Conservation (phyloP, 2,329 filamentous ascomycete species). For the Ilyonectria robusta region DNA sequence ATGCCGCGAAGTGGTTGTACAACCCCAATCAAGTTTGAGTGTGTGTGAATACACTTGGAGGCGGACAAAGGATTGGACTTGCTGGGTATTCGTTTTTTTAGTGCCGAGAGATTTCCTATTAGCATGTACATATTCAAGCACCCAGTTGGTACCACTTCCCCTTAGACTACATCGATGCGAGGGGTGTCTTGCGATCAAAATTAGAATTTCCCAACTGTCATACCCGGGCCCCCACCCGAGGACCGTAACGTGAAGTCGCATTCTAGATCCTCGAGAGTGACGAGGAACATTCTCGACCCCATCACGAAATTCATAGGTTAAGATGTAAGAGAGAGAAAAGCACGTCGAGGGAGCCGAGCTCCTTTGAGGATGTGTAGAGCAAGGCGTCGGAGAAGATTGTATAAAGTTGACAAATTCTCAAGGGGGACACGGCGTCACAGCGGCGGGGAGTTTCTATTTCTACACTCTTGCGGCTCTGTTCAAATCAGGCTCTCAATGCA, state of each 20-base stretch:
- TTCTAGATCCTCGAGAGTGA: too few relatives aligned
- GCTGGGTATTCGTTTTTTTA: neutral
- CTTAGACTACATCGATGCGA: neutral
- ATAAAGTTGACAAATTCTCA: too few relatives aligned
- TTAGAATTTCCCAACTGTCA: neutral
- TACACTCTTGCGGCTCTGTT: neutral
- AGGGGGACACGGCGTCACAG: too few relatives aligned
- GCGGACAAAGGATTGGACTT: neutral
- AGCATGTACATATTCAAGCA: conserved; percentile 1
- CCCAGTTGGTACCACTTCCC: neutral
- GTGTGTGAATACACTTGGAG: neutral
- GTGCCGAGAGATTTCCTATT: neutral
- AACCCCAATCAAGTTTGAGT: conserved; percentile 42
- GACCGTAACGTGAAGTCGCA: neutral
- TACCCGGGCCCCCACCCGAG: too few relatives aligned
- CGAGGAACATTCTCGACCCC: too few relatives aligned
- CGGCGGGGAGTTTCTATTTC: too few relatives aligned
- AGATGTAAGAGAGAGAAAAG: too few relatives aligned
- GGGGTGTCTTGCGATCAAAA: neutral
- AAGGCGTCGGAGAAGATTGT: too few relatives aligned
- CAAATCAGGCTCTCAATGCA: conserved; percentile 14
- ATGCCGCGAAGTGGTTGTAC: conserved; percentile 72
- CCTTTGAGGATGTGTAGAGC: too few relatives aligned
- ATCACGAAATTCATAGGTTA: too few relatives aligned
- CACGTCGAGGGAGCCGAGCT: too few relatives aligned